These are phyloP conservation scores for Penicillium flavigenum DNA, from an alignment of 495 filamentous ascomycete species.

Conservation along the genomic window DNA sequence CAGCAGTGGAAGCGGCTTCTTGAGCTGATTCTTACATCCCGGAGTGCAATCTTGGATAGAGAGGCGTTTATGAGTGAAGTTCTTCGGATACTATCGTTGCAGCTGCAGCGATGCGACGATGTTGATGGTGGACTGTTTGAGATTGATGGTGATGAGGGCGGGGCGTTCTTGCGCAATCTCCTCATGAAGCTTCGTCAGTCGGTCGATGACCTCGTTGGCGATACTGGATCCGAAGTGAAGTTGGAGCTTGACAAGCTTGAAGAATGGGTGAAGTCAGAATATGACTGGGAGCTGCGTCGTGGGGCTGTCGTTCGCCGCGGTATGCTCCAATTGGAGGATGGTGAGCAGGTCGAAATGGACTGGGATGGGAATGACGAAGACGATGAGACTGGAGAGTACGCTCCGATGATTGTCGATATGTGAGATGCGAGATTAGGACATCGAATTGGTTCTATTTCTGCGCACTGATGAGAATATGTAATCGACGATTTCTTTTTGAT, in stretches of 20 bases:
- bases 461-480: not conserved
- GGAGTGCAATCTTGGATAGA: conserved; percentile 53
- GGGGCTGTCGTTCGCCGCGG: conserved; percentile 60
- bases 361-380: conserved; percentile 72
- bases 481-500: not conserved
- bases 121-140: conserved; percentile 61
- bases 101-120: conserved; percentile 69
- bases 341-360: conserved; percentile 77
- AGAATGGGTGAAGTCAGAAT: conserved; percentile 52
- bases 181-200: conserved; percentile 52
- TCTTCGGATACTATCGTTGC: conserved; percentile 62
- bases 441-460: not conserved
- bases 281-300: conserved; percentile 63
- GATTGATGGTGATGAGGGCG: conserved; percentile 53
- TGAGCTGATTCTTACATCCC: conserved; percentile 68
- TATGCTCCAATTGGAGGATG: conserved; percentile 70
- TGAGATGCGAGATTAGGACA: conserved; percentile 15
- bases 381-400: conserved; percentile 83
- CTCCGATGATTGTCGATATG: conserved; percentile 77
- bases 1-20: conserved; percentile 86
- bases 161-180: conserved; percentile 52
- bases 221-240: conserved; percentile 40
- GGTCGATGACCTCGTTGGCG: conserved; percentile 42
- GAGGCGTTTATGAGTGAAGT: conserved; percentile 60
- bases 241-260: conserved; percentile 57